A percentile compares a stretch with the other conserved stretches of the same genome.
Conservation (phyloP, 176 grass and related monocot species). For the Oryza glumipatula region DNA sequence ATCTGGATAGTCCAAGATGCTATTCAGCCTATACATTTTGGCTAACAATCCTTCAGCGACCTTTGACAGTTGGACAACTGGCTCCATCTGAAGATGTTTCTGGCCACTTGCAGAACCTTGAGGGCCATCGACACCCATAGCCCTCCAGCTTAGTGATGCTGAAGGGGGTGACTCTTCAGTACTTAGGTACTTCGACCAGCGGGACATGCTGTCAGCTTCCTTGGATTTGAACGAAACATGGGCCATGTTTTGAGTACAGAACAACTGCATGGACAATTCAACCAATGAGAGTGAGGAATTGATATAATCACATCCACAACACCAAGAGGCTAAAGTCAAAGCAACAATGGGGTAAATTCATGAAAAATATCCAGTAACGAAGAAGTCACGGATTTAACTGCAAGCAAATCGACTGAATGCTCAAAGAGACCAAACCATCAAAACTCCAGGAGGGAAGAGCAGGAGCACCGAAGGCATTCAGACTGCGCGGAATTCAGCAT, state of each 20-base stretch:
- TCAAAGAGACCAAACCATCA: background rate
- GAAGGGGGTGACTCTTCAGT: slow-evolving; percentile 66
- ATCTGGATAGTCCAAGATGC: slow-evolving; percentile 82
- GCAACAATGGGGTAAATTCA: background rate
- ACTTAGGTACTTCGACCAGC: slow-evolving; percentile 83
- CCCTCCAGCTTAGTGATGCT: slow-evolving; percentile 66
- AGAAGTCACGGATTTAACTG: background rate
- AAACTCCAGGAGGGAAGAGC: background rate
- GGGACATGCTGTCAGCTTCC: slow-evolving; percentile 69
- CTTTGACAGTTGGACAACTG: slow-evolving; percentile 81
- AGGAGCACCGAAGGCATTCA: background rate
- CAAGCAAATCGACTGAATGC: background rate
- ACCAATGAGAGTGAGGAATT: background rate
- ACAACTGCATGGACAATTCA: slow-evolving; percentile 28
- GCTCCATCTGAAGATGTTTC: slow-evolving; percentile 85
- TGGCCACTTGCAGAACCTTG: slow-evolving; percentile 47
- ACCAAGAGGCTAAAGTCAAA: background rate
- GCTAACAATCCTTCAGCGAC: slow-evolving; percentile 81
- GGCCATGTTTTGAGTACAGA: slow-evolving; percentile 54
- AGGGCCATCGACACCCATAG: slow-evolving; percentile 49
- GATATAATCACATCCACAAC: background rate
- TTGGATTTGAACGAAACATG: slow-evolving; percentile 72
- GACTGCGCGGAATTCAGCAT: background rate
- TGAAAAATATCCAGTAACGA: background rate
- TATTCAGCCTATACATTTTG: slow-evolving; percentile 85